Base-by-base conservation (phyloP, 805 yeast genomes). In the Hanseniaspora guilliermondii region DNA sequence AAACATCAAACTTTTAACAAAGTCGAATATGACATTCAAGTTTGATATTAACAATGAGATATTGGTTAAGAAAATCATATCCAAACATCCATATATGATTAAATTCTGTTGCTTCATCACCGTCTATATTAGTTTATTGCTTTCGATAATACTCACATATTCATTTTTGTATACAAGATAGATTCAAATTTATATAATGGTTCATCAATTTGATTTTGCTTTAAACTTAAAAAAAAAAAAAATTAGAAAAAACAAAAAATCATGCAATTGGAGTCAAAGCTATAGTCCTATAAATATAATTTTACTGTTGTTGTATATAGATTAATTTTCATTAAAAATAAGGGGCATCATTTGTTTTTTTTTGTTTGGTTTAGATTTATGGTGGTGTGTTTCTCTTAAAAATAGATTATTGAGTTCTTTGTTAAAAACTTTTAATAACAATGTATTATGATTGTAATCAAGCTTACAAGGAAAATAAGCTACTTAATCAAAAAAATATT, bases 1-100 rank as follows among this genome's bases (percentile, higher is more conserved):
- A 9, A 38, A n/a, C n/a, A 25, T 44, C 3, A 42, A 52, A 8
- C 38, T 52, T 9, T 30, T 52, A 22, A 37, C 55, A 27, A 35
- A 44, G 22, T 52, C 55, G 4, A 42, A 44, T 27, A 25, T 52
- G 6, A 14, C 8, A 16, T 52, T 52, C 19, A 44, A 44, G 8
- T 52, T 36, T 36, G 45, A 52, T 24, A 17, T 52, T 2, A 41
- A 52, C 22, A 39, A 42, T 17, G 55, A 52, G 8, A 22, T 52
- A 1, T 44, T 44, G 4, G 19, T 44, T 3, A 52, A 44, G 25
- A 42, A 30, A n/a, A 30, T 52, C n/a, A 42, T 52, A 8, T 37
- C 38, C 11, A 52, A 52, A 12, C 48, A 52, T 14, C 24, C 55
- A 3, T 16, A 25, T 7, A 6, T 52, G 22, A 24, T 52, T 2